Evolutionary conservation across 768 basidiomycete genomes (phyloP).

Genomic region (Wakefieldia striispora): DNA sequence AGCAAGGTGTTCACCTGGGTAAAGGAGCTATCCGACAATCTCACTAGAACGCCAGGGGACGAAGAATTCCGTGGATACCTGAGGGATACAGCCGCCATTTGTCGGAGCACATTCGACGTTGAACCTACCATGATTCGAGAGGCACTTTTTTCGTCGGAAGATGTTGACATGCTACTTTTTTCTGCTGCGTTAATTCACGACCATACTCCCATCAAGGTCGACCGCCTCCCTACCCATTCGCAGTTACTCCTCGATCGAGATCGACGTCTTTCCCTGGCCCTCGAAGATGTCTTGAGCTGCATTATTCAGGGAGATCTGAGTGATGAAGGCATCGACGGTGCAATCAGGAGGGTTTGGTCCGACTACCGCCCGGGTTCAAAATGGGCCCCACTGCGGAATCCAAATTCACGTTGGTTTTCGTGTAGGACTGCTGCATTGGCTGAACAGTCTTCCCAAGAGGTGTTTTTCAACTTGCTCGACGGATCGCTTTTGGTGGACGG

Average conservation of each 20-base stretch:
- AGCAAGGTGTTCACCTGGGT: slow-evolving; percentile 36
- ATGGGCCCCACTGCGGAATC: slow-evolving; percentile 22
- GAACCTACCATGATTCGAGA: not conserved
- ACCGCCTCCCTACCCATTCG: slow-evolving; percentile 5
- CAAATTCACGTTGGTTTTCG: slow-evolving; percentile 31
- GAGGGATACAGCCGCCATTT: slow-evolving; percentile 20
- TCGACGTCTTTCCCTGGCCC: slow-evolving; percentile 29
- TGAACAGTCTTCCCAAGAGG: slow-evolving; percentile 8
- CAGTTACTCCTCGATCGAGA: slow-evolving; percentile 30
- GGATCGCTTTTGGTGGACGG: slow-evolving; percentile 26
- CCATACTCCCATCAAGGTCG: slow-evolving; percentile 21
- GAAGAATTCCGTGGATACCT: slow-evolving; percentile 7
- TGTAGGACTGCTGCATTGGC: slow-evolving; percentile 17
- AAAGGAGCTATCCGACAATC: slow-evolving; percentile 25
- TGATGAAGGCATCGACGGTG: slow-evolving; percentile 28
- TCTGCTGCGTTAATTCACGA: slow-evolving; percentile 34
- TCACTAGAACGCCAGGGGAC: slow-evolving; percentile 4
- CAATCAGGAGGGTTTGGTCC: slow-evolving; percentile 31
- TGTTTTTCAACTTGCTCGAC: slow-evolving; percentile 16
- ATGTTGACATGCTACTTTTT: slow-evolving; percentile 30
- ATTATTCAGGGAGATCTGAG: slow-evolving; percentile 7
- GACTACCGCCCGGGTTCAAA: slow-evolving; percentile 23
- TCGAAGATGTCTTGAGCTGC: slow-evolving; percentile 22
- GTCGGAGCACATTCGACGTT: slow-evolving; percentile 32
- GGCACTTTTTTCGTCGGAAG: slow-evolving; percentile 22